A percentile compares a stretch with the other conserved stretches of the same genome.
Conservation (phyloP, 495 filamentous ascomycete genomes). For the Podospora anserina region DNA sequence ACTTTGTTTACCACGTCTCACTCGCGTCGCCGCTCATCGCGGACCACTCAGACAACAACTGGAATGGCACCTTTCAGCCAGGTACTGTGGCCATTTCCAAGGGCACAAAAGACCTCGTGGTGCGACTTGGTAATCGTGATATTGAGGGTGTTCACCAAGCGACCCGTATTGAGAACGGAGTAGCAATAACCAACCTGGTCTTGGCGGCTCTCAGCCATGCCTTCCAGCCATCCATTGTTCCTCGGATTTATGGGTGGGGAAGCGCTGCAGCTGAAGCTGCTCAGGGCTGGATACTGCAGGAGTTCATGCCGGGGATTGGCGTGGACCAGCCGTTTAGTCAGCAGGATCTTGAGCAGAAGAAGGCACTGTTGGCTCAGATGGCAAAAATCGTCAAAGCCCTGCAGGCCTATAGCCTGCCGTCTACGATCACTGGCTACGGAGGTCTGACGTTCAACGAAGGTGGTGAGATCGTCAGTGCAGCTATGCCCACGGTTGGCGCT, state of each 20-base stretch:
- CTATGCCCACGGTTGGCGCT: slow-evolving; percentile 5
- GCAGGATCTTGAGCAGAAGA: slow-evolving; percentile 3
- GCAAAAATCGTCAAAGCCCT: slow-evolving; percentile 10
- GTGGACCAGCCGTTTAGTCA: neutral
- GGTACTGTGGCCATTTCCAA: slow-evolving; percentile 7
- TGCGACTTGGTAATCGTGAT: slow-evolving; percentile 10
- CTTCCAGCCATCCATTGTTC: slow-evolving; percentile 10
- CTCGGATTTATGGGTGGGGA: slow-evolving; percentile 12
- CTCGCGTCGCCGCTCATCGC: slow-evolving; percentile 11
- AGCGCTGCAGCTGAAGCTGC: slow-evolving; percentile 5
- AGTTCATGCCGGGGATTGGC: slow-evolving; percentile 9
- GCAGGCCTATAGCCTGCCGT: neutral
- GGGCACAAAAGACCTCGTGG: slow-evolving; percentile 8
- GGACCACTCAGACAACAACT: neutral
- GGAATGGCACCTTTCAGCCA: neutral
- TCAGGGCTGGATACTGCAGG: slow-evolving; percentile 14
- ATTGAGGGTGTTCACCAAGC: slow-evolving; percentile 7
- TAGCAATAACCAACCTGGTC: slow-evolving; percentile 11
- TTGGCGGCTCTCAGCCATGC: slow-evolving; percentile 2
- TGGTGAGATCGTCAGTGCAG: neutral
- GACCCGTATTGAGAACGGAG: slow-evolving; percentile 12
- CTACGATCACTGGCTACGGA: slow-evolving; percentile 1
- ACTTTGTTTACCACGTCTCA: slow-evolving; percentile 35
- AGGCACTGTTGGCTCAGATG: slow-evolving; percentile 3
- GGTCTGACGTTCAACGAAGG: neutral